Evolutionary conservation across 306 rosid genomes (phyloP), one percentile per base, ranked within the genome.

Genomic region (Acmispon strigosus): DNA sequence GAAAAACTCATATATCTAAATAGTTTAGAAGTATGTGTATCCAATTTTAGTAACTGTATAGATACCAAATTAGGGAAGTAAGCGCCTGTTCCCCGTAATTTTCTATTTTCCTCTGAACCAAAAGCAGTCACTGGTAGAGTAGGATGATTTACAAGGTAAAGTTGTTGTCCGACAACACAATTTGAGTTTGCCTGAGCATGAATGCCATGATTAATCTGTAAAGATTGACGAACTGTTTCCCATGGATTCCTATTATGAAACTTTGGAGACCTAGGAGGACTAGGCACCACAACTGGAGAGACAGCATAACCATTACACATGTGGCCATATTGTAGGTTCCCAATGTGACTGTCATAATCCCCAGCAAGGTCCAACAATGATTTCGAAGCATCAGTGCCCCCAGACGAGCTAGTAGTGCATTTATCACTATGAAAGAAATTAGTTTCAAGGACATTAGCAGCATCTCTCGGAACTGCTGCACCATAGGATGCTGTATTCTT

Each of bases 1-100:
- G n/a, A 10, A 68, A 59, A 27, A 42, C 47, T 13, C 17, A 3
- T 5, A 16, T 7, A 48, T 54, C 20, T 24, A 53, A 67, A 65
- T 74, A 54, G 58, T 62, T 61, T 43, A 14, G 14, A 52, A 57
- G 63, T 16, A 43, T 36, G 32, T 47, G 36, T 5, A n/a, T n/a
- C 22, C 61, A 73, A 32, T 59, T 52, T 61, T 37, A 54, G 14
- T 2, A 80, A 58, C 65, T 51, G 61, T 4, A 39, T 17, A 81
- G 47, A 76, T 86, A 91, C 92, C 89, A 79, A 45, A 24, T 81
- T 89, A 18, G 96, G 95, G 85, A 88, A 84, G 87, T 85, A 89
- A 24, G 93, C 88, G 48, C 90, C 96, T 0, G 87, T 87, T 84
- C 93, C 96, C 66, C 84, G 86, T 12, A 80, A 83, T 79, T 72